Conservation (phyloP, 257 asterid genomes). For the Solanum corneliomulleri region DNA sequence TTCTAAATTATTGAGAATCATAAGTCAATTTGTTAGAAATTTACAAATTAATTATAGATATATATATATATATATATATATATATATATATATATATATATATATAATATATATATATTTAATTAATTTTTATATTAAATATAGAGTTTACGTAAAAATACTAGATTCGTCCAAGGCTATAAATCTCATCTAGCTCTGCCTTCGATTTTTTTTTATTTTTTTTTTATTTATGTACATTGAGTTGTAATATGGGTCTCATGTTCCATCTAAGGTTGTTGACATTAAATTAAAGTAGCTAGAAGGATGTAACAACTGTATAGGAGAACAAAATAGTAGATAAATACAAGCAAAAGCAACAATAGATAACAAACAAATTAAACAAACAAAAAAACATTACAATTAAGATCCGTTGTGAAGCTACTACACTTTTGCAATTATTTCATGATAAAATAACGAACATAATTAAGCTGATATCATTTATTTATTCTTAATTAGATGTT, state of each 20-base stretch:
- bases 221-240: not conserved
- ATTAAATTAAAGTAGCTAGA: not conserved
- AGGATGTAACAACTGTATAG: not conserved
- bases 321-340: not conserved
- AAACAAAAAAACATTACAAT: not conserved
- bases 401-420: not conserved
- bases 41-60: too few species aligned
- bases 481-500: not conserved
- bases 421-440: not conserved
- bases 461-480: fast-evolving
- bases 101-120: too few species aligned
- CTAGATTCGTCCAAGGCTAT: fast-evolving
- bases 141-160: too few species aligned
- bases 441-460: not conserved
- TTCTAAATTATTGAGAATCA: too few species aligned
- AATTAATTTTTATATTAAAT: too few species aligned
- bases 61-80: too few species aligned
- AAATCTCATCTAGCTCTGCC: too few species aligned
- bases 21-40: fast-evolving
- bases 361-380: not conserved
- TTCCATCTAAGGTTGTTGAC: constrained; percentile 1
- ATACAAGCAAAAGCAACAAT: not conserved
- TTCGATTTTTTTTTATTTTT: too few species aligned
- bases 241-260: not conserved
- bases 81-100: too few species aligned